Percentiles rank a stretch among this genome's conserved stretches.
Evolutionary conservation across 345 rosid genomes (phyloP).

Genomic region (Eucalyptus grandis): DNA sequence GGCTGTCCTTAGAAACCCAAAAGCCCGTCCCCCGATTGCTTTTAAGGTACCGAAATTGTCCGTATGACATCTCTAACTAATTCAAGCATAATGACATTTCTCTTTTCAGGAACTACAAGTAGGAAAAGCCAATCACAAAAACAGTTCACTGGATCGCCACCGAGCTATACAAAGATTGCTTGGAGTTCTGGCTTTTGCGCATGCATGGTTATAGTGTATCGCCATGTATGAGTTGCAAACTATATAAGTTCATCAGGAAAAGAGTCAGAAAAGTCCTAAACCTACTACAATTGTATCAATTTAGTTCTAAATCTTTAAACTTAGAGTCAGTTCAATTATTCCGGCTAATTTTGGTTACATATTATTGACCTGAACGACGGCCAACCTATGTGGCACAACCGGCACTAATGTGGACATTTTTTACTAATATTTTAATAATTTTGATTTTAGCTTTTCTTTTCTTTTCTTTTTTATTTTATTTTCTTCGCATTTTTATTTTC

Average conservation of each 20-base stretch:
- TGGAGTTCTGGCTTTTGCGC: constrained; percentile 48
- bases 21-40: background rate
- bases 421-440: no score
- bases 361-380: no score
- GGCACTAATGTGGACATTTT: no score
- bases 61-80: background rate
- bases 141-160: background rate
- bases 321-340: no score
- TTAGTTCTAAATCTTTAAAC: no score
- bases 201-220: constrained; percentile 36
- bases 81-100: background rate
- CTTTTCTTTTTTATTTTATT: no score
- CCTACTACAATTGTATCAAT: no score
- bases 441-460: no score
- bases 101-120: constrained; percentile 15
- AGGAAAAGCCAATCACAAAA: background rate
- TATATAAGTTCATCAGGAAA: background rate
- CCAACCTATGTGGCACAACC: no score
- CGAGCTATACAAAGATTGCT: constrained; percentile 33
- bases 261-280: no score
- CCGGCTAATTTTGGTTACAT: no score
- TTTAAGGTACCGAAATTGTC: background rate
- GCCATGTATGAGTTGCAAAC: constrained; percentile 20
- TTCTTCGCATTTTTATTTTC: no score
- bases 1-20: background rate